A percentile compares a stretch with the other conserved stretches of the same genome.
Evolutionary conservation across 306 rosid species (phyloP).

Genomic region (Lithocarpus polystachyus): DNA sequence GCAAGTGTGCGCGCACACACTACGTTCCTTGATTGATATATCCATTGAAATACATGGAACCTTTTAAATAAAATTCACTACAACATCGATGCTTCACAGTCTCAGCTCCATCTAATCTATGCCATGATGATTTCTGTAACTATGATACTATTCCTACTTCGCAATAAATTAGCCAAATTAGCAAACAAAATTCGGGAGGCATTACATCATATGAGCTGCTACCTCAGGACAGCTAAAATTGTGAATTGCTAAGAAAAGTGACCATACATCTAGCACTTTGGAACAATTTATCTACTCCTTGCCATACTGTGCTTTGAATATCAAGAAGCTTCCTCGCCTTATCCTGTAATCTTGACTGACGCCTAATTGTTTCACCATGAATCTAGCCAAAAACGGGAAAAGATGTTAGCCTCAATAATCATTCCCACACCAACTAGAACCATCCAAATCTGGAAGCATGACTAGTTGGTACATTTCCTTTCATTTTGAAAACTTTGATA

Average conservation of each 20-base stretch:
- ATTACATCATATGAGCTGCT: background rate
- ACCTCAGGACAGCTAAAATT: constrained; percentile 36
- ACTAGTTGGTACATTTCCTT: background rate
- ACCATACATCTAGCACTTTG: constrained; percentile 75
- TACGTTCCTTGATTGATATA: constrained; percentile 2
- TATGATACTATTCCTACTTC: background rate
- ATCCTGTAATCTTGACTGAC: constrained; percentile 59
- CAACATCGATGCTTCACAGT: background rate
- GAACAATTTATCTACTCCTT: constrained; percentile 67
- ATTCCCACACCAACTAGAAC: background rate
- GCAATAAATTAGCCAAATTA: background rate
- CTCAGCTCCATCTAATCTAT: background rate
- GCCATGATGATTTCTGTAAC: background rate
- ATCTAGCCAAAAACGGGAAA: constrained; percentile 42
- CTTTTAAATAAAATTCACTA: background rate
- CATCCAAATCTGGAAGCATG: background rate
- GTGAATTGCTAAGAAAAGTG: constrained; percentile 74
- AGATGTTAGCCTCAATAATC: background rate
- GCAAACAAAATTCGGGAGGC: constrained; percentile 7
- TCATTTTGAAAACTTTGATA: background rate
- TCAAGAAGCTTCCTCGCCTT: constrained; percentile 83
- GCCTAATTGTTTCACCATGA: constrained; percentile 81
- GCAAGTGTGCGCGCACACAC: background rate
- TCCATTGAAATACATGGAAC: background rate
- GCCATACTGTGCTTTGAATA: constrained; percentile 71